A percentile compares a stretch with the other conserved stretches of the same genome.
Evolutionary conservation across 352 stramenopile species (phyloP).

Genomic region (Globisporangium cederbergense): DNA sequence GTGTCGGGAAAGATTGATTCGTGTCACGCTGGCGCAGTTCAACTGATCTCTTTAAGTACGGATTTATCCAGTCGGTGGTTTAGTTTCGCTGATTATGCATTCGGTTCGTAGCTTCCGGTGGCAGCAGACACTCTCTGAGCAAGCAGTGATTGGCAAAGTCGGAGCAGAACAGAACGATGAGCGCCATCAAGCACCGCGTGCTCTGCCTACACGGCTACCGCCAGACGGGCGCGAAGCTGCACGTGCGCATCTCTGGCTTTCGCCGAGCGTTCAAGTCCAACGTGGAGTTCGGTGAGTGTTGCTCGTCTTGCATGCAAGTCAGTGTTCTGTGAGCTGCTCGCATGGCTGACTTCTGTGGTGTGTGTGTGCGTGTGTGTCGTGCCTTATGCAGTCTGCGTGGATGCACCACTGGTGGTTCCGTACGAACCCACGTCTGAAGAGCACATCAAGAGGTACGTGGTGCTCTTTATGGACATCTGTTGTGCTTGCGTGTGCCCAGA

Average conservation of each 20-base stretch:
- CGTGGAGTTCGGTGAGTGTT: slow-evolving; percentile 70
- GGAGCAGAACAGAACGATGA: slow-evolving; percentile 11
- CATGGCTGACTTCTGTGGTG: neutral
- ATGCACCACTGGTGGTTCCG: slow-evolving; percentile 62
- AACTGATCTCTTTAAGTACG: neutral
- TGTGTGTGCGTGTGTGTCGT: neutral
- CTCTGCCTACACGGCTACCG: slow-evolving; percentile 84
- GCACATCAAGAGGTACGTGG: slow-evolving; percentile 39
- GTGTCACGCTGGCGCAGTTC: slow-evolving; percentile 1
- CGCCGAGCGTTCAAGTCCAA: slow-evolving; percentile 72
- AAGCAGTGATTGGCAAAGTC: slow-evolving; percentile 3
- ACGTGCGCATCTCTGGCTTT: slow-evolving; percentile 66
- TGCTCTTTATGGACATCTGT: slow-evolving; percentile 1
- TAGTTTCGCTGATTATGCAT: neutral
- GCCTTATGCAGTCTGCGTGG: slow-evolving; percentile 59
- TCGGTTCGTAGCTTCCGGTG: neutral
- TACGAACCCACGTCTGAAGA: slow-evolving; percentile 24
- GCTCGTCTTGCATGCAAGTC: neutral
- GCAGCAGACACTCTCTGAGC: neutral
- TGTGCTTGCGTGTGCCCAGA: neutral
- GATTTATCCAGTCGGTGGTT: neutral
- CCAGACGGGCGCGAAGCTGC: slow-evolving; percentile 72
- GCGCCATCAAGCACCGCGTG: slow-evolving; percentile 57
- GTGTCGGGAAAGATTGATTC: slow-evolving; percentile 9
- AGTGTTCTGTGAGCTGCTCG: neutral